Evolutionary conservation across 1,139 yeast genomes (phyloP), one percentile per base, ranked within the genome.

Genomic region (Kazachstania sp.): DNA sequence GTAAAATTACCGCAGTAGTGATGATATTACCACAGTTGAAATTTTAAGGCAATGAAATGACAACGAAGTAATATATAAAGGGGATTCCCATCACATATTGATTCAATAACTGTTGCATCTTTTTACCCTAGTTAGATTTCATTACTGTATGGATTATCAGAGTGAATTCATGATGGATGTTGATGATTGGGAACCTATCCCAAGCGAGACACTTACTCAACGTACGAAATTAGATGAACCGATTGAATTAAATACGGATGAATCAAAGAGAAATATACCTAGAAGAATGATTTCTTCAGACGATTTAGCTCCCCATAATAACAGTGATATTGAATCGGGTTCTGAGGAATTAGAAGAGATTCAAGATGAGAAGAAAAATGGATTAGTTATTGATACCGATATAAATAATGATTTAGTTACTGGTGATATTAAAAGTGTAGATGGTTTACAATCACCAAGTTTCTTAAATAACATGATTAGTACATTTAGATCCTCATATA

Each of bases 181-280:
- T 28, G 56, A 51, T 41, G 47, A 53, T 30, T 55, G 57, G 59
- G 57, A 50, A 41, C 56, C 58, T 8, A 54, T 55, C 7, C 45
- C 51, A 15, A 46, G 41, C 19, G 47, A 40, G 26, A 45, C 47
- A 15, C 45, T 37, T 4, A 4, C n/a, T 13, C 32, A 31, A 13
- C 15, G 23, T 23, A 29, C 20, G 18, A 13, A n/a, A n/a, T 37
- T 37, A 23, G 39, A 37, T 13, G 36, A 31, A 3, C 43, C 43
- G 4, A 31, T 40, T 23, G 28, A 23, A 4, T 23, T 23, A 4
- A 23, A 23, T 8, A 29, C 35, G 2, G 11, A 34, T 16, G 35
- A 39, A n/a, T 8, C 28, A 11, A 31, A 39, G 18, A 32, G 36
- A 32, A 32, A 32, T 32, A 32, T 32, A 13, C 36, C 36, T 15